A percentile compares a stretch with the other conserved stretches of the same genome.
Conservation (phyloP, 1,284 basidiomycete genomes). For the Entoloma clypeatum region DNA sequence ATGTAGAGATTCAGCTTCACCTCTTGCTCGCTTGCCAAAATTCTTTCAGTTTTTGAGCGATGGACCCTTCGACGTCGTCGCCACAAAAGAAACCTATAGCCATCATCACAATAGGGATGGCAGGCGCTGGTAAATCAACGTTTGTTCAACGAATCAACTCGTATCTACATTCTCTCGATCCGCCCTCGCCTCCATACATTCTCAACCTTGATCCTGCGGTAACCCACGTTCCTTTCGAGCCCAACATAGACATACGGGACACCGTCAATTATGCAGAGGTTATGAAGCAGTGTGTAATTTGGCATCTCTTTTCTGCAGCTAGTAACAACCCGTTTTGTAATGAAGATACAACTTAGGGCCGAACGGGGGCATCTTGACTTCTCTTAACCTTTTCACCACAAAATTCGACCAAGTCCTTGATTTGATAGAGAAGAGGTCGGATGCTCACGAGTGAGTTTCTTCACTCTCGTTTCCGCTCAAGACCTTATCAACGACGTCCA, state of each 20-base stretch:
- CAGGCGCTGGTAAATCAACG: slow-evolving; percentile 94
- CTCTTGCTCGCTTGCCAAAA: no score
- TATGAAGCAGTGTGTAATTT: slow-evolving; percentile 91
- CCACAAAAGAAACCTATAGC: slow-evolving; percentile 61
- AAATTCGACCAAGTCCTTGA: slow-evolving; percentile 98
- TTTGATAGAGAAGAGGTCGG: slow-evolving; percentile 88
- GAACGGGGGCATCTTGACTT: slow-evolving; percentile 96
- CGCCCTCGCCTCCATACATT: slow-evolving; percentile 83
- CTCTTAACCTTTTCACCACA: slow-evolving; percentile 97
- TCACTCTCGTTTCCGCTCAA: no score
- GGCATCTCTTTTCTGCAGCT: slow-evolving; percentile 14
- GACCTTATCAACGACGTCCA: no score
- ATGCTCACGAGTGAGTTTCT: slow-evolving; percentile 82
- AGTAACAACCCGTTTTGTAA: slow-evolving; percentile 20
- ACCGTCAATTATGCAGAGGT: slow-evolving; percentile 97
- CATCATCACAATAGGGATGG: slow-evolving; percentile 92
- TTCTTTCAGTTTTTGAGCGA: slow-evolving; percentile 7
- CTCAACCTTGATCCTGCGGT: slow-evolving; percentile 99
- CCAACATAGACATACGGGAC: slow-evolving; percentile 98
- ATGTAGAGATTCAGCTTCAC: no score
- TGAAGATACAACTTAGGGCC: slow-evolving; percentile 94
- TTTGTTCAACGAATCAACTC: slow-evolving; percentile 94
- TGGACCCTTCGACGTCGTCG: slow-evolving; percentile 18
- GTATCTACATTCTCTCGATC: slow-evolving; percentile 65
- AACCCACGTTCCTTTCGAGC: slow-evolving; percentile 83